phyloP scores from a whole-genome alignment of 1,284 basidiomycete species.

The Cerioporus squamosus region DNA sequence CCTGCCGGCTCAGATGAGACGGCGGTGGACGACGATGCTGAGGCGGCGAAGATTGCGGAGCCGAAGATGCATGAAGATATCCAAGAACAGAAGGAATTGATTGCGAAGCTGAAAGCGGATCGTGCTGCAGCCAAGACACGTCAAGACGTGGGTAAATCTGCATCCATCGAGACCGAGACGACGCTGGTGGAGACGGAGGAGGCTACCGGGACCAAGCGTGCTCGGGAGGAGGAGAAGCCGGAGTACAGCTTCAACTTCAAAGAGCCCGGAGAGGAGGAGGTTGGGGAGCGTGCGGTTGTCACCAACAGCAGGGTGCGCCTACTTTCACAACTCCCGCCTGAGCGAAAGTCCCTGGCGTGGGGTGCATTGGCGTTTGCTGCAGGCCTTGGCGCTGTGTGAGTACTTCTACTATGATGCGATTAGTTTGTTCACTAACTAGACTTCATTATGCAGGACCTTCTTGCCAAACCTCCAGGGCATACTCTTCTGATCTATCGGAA shows the following conservation, averaged over 20 bases:
- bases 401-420: slow-evolving; percentile 18
- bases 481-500: slow-evolving; percentile 14
- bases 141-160: slow-evolving; percentile 16
- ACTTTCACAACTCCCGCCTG: slow-evolving; percentile 53
- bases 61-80: slow-evolving; percentile 72
- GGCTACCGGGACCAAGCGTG: slow-evolving; percentile 42
- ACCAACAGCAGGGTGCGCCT: slow-evolving; percentile 65
- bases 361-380: slow-evolving; percentile 76
- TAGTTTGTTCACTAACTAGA: neutral
- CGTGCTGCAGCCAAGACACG: slow-evolving; percentile 37
- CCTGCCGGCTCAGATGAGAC: slow-evolving; percentile 64
- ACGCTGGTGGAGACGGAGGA: slow-evolving; percentile 26
- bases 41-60: slow-evolving; percentile 56
- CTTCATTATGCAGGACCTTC: slow-evolving; percentile 30
- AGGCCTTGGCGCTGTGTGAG: slow-evolving; percentile 73
- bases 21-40: slow-evolving; percentile 60
- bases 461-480: slow-evolving; percentile 28
- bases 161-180: slow-evolving; percentile 26
- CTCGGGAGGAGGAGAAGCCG: slow-evolving; percentile 57
- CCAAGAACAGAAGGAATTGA: slow-evolving; percentile 71
- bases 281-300: slow-evolving; percentile 60
- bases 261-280: slow-evolving; percentile 52
- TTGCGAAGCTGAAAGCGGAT: slow-evolving; percentile 65
- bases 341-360: slow-evolving; percentile 74
- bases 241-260: slow-evolving; percentile 63